phyloP scores from a whole-genome alignment of 2,329 filamentous ascomycete species.

The Fonsecaea pugnacius region DNA sequence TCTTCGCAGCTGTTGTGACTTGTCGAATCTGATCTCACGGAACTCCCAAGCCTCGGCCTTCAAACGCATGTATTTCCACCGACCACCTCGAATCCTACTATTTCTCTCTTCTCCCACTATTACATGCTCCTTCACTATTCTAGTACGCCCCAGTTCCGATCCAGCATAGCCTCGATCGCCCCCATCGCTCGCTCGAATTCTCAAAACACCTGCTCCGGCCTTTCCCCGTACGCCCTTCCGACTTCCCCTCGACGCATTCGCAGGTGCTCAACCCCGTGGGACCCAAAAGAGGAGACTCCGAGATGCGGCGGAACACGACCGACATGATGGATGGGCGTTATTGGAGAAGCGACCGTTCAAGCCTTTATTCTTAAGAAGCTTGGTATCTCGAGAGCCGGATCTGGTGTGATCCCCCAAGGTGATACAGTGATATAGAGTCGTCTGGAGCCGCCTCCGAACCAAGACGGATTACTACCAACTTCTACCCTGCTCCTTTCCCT shows the following conservation, averaged over 20 bases:
- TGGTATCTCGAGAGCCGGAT: slow-evolving; percentile 4
- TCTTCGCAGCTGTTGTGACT: not conserved
- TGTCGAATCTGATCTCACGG: no score
- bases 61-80: not conserved
- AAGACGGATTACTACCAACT: no score
- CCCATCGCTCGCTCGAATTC: not conserved
- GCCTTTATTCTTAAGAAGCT: slow-evolving; percentile 20
- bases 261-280: not conserved
- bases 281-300: not conserved
- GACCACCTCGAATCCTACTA: not conserved
- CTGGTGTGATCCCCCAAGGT: not conserved
- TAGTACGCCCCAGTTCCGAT: not conserved
- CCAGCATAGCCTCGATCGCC: not conserved
- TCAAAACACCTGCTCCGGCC: not conserved
- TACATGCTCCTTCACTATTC: not conserved
- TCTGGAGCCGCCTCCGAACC: not conserved
- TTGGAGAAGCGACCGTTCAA: slow-evolving; percentile 3
- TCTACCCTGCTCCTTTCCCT: not conserved
- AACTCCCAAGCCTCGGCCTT: no score
- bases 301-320: not conserved
- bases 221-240: not conserved
- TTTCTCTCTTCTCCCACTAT: not conserved
- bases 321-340: not conserved
- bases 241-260: not conserved
- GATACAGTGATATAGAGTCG: not conserved